A percentile compares a stretch with the other conserved stretches of the same genome.
These are phyloP conservation scores for Perilla frutescens DNA, from an alignment of 257 asterid species.

Conservation along the genomic window DNA sequence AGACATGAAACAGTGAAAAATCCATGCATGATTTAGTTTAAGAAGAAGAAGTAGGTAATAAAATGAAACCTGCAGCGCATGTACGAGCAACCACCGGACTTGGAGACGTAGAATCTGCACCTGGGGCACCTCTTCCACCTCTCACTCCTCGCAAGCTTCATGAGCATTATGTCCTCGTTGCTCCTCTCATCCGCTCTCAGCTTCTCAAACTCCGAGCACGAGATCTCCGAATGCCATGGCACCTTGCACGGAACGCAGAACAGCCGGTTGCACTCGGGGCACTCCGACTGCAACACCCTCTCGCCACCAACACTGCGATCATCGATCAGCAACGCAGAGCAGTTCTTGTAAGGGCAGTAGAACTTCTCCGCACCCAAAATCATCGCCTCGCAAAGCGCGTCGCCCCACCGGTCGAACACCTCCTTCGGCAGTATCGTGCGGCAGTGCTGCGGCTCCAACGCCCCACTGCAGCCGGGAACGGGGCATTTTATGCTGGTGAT, in stretches of 20 bases:
- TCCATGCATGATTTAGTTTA: too few relatives aligned
- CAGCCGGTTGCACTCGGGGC: constrained; percentile 62
- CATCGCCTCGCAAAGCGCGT: constrained; percentile 64
- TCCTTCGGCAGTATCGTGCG: constrained; percentile 57
- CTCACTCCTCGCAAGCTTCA: constrained; percentile 44
- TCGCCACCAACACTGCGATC: constrained; percentile 19
- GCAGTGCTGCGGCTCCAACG: constrained; percentile 62
- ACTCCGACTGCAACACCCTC: constrained; percentile 43
- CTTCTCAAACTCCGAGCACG: constrained; percentile 52
- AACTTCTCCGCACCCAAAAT: constrained; percentile 55
- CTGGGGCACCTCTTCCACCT: constrained; percentile 66
- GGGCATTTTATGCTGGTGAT: constrained; percentile 52
- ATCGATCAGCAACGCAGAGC: constrained; percentile 62
- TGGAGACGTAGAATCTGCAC: constrained; percentile 65
- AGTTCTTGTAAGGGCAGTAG: constrained; percentile 70
- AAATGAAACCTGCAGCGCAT: constrained; percentile 70
- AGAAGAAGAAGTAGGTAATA: not conserved
- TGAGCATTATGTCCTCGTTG: constrained; percentile 53
- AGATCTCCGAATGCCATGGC: constrained; percentile 60
- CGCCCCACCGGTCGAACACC: constrained; percentile 84
- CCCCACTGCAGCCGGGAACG: constrained; percentile 52
- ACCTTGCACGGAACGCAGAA: constrained; percentile 66
- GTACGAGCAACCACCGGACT: constrained; percentile 56
- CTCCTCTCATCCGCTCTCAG: constrained; percentile 52
- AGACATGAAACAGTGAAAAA: too few relatives aligned